A percentile compares a stretch with the other conserved stretches of the same genome.
phyloP scores from a whole-genome alignment of 2,329 filamentous ascomycete genomes.

The Drechslerella coelobrocha region DNA sequence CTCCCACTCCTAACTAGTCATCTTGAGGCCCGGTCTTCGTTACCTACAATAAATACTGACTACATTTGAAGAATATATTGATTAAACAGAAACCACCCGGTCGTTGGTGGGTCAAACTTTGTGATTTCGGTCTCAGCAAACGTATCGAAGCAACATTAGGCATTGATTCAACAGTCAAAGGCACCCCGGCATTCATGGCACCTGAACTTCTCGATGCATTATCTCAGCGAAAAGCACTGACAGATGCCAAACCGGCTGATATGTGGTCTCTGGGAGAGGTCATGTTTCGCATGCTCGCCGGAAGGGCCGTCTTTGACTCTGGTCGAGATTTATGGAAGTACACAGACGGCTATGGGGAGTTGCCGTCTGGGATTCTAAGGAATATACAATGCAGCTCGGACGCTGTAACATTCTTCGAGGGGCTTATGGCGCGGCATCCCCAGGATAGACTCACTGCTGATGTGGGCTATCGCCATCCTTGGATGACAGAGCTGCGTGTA shows the following conservation, averaged over 20 bases:
- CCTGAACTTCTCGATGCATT: conserved; percentile 1
- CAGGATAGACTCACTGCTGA: conserved; percentile 1
- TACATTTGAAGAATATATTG: conserved; percentile 5
- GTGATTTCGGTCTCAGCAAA: conserved; percentile 15
- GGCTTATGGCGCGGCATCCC: conserved; percentile 1
- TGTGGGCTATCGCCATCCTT: neutral
- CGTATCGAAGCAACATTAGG: neutral
- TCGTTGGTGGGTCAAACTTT: conserved; percentile 15
- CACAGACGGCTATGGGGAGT: neutral
- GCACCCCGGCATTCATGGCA: conserved; percentile 7
- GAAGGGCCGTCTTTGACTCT: conserved; percentile 4
- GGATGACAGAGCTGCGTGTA: neutral
- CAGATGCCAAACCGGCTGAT: conserved; percentile 9
- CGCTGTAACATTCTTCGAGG: neutral
- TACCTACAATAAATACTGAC: neutral
- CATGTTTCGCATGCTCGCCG: neutral
- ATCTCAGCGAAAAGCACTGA: neutral
- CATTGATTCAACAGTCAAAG: neutral
- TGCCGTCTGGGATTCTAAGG: neutral
- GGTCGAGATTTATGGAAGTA: neutral
- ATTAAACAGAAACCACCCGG: conserved; percentile 5
- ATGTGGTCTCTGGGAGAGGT: conserved; percentile 15
- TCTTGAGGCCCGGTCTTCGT: neutral
- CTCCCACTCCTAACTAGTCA: too few relatives aligned
- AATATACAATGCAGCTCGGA: neutral